Conservation (phyloP, 805 yeast genomes). For the Ogataea kodamae region DNA sequence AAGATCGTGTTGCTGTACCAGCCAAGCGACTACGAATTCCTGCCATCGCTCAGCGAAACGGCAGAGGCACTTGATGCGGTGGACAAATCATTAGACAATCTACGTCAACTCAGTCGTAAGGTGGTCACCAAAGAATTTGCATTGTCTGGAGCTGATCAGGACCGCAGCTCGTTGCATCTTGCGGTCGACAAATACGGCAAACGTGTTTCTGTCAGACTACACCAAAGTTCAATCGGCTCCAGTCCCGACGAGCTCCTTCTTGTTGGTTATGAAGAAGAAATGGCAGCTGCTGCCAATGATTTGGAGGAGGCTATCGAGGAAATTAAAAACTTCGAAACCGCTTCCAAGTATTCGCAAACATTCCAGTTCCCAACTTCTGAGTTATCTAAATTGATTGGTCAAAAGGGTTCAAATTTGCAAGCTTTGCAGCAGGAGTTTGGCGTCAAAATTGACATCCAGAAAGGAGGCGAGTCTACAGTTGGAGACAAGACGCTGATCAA, state of each 20-base stretch:
- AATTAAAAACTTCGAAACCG: constrained; percentile 37
- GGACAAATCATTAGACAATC: constrained; percentile 48
- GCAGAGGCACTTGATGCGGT: constrained; percentile 52
- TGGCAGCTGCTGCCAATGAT: constrained; percentile 49
- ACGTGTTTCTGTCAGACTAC: constrained; percentile 45
- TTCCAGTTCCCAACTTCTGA: constrained; percentile 63
- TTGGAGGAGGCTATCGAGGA: constrained; percentile 52
- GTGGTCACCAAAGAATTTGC: constrained; percentile 49
- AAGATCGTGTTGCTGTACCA: constrained; percentile 54
- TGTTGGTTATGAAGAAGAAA: constrained; percentile 68
- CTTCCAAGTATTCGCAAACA: constrained; percentile 40
- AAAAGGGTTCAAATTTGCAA: constrained; percentile 73
- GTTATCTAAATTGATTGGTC: constrained; percentile 83
- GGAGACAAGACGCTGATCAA: constrained; percentile 46
- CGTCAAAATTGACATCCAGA: constrained; percentile 66
- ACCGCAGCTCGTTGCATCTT: constrained; percentile 53
- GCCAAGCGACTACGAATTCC: constrained; percentile 62
- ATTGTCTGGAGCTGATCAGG: constrained; percentile 54
- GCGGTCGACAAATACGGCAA: constrained; percentile 32
- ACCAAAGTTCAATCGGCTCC: constrained; percentile 37
- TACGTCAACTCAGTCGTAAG: constrained; percentile 57
- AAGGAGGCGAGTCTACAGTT: constrained; percentile 45
- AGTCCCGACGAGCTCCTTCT: constrained; percentile 54
- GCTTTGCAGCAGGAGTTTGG: constrained; percentile 68
- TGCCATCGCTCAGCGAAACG: constrained; percentile 62